Evolutionary conservation across 768 basidiomycete genomes (phyloP).

Genomic region (Scleroderma bovista): DNA sequence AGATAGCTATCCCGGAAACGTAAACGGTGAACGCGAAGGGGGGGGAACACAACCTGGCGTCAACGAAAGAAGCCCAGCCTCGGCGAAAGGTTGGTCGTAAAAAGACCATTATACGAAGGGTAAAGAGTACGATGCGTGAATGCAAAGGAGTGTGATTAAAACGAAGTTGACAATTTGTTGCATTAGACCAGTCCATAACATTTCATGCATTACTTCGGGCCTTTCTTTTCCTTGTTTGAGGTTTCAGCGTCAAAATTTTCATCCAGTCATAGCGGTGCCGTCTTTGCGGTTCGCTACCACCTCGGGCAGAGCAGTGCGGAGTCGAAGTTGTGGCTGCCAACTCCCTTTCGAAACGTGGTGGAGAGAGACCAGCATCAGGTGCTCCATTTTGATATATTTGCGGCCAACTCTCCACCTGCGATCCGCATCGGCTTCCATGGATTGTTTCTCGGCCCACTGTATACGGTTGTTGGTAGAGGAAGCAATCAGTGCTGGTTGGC

Average conservation of each 20-base stretch:
- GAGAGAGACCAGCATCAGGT: constrained; percentile 69
- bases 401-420: constrained; percentile 57
- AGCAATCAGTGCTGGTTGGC: background rate
- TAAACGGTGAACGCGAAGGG: background rate
- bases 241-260: background rate
- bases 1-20: background rate
- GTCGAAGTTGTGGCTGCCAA: constrained; percentile 75
- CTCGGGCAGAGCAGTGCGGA: constrained; percentile 19
- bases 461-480: constrained; percentile 5
- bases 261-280: background rate
- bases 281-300: background rate
- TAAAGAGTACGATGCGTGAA: background rate
- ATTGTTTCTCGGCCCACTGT: constrained; percentile 44
- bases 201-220: background rate
- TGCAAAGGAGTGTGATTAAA: too few species aligned
- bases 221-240: background rate
- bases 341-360: constrained; percentile 81
- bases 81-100: background rate
- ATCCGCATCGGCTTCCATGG: constrained; percentile 64
- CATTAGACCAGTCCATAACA: too few species aligned
- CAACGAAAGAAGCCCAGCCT: background rate
- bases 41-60: background rate
- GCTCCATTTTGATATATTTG: constrained; percentile 52
- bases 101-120: background rate
- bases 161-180: too few species aligned